These are phyloP conservation scores for Colletotrichum tropicale DNA, from an alignment of 2,329 filamentous ascomycete species.

Conservation along the genomic window DNA sequence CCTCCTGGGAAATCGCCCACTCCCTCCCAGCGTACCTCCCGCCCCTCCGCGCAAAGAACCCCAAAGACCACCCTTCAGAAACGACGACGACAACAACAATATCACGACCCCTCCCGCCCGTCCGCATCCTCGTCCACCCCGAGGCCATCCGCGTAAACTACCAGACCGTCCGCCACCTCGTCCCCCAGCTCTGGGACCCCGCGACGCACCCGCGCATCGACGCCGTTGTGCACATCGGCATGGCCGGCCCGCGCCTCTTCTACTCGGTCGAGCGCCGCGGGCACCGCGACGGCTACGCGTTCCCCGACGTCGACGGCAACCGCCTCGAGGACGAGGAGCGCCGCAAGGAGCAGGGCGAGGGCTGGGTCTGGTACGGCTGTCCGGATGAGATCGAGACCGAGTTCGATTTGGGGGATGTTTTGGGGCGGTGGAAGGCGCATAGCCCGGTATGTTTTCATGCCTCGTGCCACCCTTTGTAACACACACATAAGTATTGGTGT, in stretches of 20 bases:
- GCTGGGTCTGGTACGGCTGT: slow-evolving; percentile 59
- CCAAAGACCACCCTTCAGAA: slow-evolving; percentile 32
- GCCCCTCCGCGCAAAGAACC: slow-evolving; percentile 47
- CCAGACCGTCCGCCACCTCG: slow-evolving; percentile 62
- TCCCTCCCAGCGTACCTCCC: slow-evolving; percentile 70
- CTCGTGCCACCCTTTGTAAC: too few species aligned
- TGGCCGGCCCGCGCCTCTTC: slow-evolving; percentile 67
- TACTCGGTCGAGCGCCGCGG: slow-evolving; percentile 76
- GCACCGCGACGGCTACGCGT: slow-evolving; percentile 73
- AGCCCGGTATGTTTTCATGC: slow-evolving; percentile 46
- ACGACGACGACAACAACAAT: slow-evolving; percentile 1
- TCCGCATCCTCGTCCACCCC: slow-evolving; percentile 69
- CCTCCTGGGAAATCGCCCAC: slow-evolving; percentile 79
- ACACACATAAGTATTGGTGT: not conserved
- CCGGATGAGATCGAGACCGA: slow-evolving; percentile 62
- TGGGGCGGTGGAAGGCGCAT: slow-evolving; percentile 57
- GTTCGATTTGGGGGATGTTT: slow-evolving; percentile 61
- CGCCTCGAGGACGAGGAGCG: slow-evolving; percentile 55
- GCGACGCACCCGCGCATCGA: slow-evolving; percentile 56
- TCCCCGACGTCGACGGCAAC: slow-evolving; percentile 72
- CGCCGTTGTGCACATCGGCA: slow-evolving; percentile 78
- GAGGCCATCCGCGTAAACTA: slow-evolving; percentile 76
- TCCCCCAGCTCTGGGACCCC: slow-evolving; percentile 67
- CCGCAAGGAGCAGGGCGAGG: slow-evolving; percentile 32
- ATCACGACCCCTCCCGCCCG: slow-evolving; percentile 46